Percentiles rank a stretch among this genome's conserved stretches.
Evolutionary conservation across 2,329 filamentous ascomycete species (phyloP).

Genomic region (Botrytis aclada): DNA sequence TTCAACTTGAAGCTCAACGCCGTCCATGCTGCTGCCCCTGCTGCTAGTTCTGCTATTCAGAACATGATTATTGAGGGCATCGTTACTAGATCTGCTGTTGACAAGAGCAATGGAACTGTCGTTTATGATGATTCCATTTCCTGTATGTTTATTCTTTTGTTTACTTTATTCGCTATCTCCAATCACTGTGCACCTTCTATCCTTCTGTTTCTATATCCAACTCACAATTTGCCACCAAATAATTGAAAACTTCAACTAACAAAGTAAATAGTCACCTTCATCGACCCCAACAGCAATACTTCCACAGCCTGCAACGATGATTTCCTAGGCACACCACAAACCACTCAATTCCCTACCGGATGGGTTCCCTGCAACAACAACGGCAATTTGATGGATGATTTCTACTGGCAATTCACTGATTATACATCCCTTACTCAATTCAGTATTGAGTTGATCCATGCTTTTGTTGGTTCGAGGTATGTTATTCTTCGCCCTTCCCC

Average conservation of each 20-base stretch:
- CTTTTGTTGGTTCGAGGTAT: conserved; percentile 29
- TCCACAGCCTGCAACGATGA: conserved; percentile 29
- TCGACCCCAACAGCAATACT: conserved; percentile 35
- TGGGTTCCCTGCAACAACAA: conserved; percentile 22
- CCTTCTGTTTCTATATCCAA: conserved; percentile 18
- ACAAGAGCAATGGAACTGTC: conserved; percentile 1
- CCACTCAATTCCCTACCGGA: conserved; percentile 22
- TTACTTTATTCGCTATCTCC: background rate
- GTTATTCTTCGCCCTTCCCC: background rate
- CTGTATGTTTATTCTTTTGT: conserved; percentile 14
- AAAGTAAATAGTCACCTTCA: conserved; percentile 29
- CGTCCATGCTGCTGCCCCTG: conserved; percentile 17
- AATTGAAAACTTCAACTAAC: background rate
- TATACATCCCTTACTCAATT: conserved; percentile 26
- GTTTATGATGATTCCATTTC: conserved; percentile 18
- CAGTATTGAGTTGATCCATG: conserved; percentile 28
- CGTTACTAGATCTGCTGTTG: conserved; percentile 13
- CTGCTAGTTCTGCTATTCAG: background rate
- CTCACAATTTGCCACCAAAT: conserved; percentile 17
- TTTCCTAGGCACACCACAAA: conserved; percentile 26
- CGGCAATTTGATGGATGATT: conserved; percentile 21
- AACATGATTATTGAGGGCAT: background rate
- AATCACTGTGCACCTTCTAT: conserved; percentile 22
- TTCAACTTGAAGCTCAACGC: conserved; percentile 1
- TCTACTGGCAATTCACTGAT: conserved; percentile 29